Evolutionary conservation across 345 rosid species (phyloP).

Genomic region (Isatis tinctoria): DNA sequence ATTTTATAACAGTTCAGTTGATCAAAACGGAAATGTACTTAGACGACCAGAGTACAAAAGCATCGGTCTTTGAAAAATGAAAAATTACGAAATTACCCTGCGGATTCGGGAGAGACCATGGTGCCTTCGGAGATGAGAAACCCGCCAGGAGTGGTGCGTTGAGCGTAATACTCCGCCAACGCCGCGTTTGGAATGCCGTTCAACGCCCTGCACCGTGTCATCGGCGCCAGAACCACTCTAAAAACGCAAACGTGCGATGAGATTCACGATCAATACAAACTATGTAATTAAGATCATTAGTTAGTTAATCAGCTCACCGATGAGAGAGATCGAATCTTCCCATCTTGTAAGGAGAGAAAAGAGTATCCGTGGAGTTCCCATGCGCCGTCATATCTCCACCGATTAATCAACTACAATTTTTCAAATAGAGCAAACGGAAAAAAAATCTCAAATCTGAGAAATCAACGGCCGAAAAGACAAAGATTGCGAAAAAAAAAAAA

Average conservation of each 20-base stretch:
- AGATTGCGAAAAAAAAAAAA: not conserved
- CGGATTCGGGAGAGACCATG: constrained; percentile 49
- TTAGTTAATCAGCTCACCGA: constrained; percentile 36
- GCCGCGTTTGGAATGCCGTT: constrained; percentile 62
- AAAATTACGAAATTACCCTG: constrained; percentile 53
- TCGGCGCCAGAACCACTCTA: constrained; percentile 88
- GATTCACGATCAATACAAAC: not conserved
- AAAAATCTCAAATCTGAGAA: constrained; percentile 8
- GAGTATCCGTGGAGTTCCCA: constrained; percentile 7
- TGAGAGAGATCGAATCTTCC: constrained; percentile 77
- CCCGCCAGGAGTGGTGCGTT: constrained; percentile 78
- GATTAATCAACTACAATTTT: not conserved
- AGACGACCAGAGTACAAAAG: not conserved
- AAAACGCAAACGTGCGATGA: constrained; percentile 1
- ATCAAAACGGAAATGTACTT: too few relatives aligned
- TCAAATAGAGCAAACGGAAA: not conserved
- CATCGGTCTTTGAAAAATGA: not conserved
- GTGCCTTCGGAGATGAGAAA: constrained; percentile 87
- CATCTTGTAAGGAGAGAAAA: constrained; percentile 71
- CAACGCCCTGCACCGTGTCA: constrained; percentile 90
- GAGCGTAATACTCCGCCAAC: constrained; percentile 68
- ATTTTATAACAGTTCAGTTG: too few relatives aligned
- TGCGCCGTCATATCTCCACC: constrained; percentile 7
- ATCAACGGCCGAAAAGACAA: constrained; percentile 6
- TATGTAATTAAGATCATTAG: not conserved